Evolutionary conservation across 2,329 filamentous ascomycete species (phyloP).

Genomic region (Scedosporium apiospermum): DNA sequence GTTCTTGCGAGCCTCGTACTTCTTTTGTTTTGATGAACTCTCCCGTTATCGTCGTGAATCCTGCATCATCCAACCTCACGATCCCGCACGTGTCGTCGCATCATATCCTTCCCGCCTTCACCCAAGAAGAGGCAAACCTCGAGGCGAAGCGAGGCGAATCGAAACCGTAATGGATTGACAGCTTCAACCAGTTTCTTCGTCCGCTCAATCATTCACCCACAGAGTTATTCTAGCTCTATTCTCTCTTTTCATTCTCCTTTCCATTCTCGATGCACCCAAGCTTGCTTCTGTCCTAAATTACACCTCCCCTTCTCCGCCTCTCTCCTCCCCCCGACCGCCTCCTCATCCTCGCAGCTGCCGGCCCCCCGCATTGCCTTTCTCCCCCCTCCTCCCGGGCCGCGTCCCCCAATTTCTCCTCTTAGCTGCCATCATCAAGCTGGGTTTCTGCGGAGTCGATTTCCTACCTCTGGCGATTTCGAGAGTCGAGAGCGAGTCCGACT

Average conservation of each 20-base stretch:
- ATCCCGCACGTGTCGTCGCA: neutral
- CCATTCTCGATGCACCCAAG: too few species aligned
- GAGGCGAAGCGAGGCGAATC: neutral
- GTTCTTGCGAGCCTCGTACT: too few species aligned
- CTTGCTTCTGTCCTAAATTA: neutral
- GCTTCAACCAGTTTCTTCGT: neutral
- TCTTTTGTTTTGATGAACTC: too few species aligned
- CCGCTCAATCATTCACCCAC: neutral
- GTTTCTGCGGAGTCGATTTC: neutral
- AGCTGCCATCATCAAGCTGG: neutral
- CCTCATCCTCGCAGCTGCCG: conserved; percentile 4
- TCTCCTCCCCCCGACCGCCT: conserved; percentile 9
- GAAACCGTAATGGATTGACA: neutral
- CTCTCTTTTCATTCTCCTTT: too few species aligned
- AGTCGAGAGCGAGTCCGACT: neutral
- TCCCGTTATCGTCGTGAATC: neutral
- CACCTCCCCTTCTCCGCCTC: neutral
- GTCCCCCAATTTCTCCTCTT: neutral
- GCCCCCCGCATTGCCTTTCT: neutral
- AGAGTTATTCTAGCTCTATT: too few species aligned
- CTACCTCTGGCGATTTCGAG: neutral
- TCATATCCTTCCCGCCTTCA: neutral
- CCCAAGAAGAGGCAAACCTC: neutral
- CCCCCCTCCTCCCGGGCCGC: neutral
- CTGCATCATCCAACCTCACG: neutral